Conservation (phyloP, 345 rosid genomes). For the Stellera chamaejasme region DNA sequence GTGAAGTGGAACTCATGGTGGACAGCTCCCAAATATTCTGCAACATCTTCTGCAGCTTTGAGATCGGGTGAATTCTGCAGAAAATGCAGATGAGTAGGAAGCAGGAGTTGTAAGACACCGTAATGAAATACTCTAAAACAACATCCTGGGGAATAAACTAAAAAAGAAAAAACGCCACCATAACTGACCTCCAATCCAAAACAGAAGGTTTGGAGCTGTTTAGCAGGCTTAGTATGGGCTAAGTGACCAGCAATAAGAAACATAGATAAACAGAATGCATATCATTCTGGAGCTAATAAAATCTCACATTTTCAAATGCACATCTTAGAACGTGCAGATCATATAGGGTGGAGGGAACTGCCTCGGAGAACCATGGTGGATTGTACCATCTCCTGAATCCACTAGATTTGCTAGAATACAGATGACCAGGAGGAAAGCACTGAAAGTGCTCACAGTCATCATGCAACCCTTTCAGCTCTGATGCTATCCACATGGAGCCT, state of each 20-base stretch:
- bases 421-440: slow-evolving; percentile 83
- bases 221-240: slow-evolving; percentile 61
- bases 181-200: slow-evolving; percentile 72
- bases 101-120: slow-evolving; percentile 1
- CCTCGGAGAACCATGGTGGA: slow-evolving; percentile 77
- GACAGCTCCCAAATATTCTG: slow-evolving; percentile 77
- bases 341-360: slow-evolving; percentile 60
- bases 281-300: neutral
- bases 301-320: slow-evolving; percentile 70
- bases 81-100: slow-evolving; percentile 4
- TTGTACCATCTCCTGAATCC: slow-evolving; percentile 78
- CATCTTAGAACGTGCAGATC: slow-evolving; percentile 66
- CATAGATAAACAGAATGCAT: neutral
- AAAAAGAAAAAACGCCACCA: neutral
- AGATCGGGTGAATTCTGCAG: slow-evolving; percentile 80
- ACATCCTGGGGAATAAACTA: neutral
- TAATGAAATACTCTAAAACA: neutral
- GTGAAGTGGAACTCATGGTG: slow-evolving; percentile 93
- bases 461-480: slow-evolving; percentile 79
- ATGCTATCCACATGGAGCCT: slow-evolving; percentile 86
- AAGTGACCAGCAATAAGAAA: slow-evolving; percentile 26
- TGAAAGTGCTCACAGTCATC: slow-evolving; percentile 92
- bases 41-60: slow-evolving; percentile 83
- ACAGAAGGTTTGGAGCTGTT: slow-evolving; percentile 84
- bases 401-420: slow-evolving; percentile 77